These are phyloP conservation scores for Rhodofomes roseus DNA, from an alignment of 1,284 basidiomycete genomes.

Conservation along the genomic window DNA sequence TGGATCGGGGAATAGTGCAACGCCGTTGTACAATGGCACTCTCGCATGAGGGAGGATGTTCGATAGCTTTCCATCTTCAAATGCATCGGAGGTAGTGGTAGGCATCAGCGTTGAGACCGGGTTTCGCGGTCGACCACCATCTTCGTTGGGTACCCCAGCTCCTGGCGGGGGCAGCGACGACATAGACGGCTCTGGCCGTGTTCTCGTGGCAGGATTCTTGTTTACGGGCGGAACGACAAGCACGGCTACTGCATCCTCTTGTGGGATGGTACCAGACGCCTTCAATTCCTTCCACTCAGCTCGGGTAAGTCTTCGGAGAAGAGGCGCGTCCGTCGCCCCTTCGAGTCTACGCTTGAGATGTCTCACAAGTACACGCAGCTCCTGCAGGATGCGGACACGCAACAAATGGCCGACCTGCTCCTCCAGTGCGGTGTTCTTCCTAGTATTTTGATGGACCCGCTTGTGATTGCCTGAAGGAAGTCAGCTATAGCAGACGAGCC, in stretches of 20 bases:
- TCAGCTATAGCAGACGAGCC: neutral
- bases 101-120: slow-evolving; percentile 38
- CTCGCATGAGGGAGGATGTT: slow-evolving; percentile 37
- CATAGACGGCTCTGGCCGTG: slow-evolving; percentile 39
- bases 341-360: slow-evolving; percentile 31
- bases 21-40: slow-evolving; percentile 64
- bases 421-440: slow-evolving; percentile 30
- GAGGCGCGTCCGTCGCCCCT: slow-evolving; percentile 22
- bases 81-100: slow-evolving; percentile 9
- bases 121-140: slow-evolving; percentile 19
- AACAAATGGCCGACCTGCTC: slow-evolving; percentile 60
- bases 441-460: slow-evolving; percentile 21
- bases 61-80: slow-evolving; percentile 11
- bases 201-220: slow-evolving; percentile 44
- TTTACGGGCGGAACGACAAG: slow-evolving; percentile 70
- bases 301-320: slow-evolving; percentile 60
- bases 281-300: slow-evolving; percentile 53
- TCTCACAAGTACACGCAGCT: slow-evolving; percentile 55
- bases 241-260: slow-evolving; percentile 53
- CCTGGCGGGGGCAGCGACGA: slow-evolving; percentile 35
- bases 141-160: slow-evolving; percentile 5
- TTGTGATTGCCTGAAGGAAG: slow-evolving; percentile 8
- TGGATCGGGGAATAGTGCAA: slow-evolving; percentile 55
- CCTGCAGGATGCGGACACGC: slow-evolving; percentile 69
- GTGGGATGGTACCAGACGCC: slow-evolving; percentile 43